A percentile compares a stretch with the other conserved stretches of the same genome.
Conservation (phyloP, 352 stramenopile genomes). For the Phytophthora hybrid region DNA sequence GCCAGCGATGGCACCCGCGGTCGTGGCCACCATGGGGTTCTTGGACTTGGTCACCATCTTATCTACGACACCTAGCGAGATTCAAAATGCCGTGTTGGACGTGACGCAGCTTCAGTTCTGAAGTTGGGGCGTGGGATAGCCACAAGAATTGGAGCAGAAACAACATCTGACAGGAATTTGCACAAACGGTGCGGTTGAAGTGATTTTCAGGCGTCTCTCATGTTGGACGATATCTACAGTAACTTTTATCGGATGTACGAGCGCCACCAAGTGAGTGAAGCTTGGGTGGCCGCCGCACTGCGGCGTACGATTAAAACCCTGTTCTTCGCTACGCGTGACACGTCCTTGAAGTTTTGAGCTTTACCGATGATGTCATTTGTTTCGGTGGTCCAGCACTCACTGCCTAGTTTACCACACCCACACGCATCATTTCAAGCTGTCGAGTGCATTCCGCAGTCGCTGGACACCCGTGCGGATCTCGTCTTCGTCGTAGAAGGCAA, state of each 20-base stretch:
- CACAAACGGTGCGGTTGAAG: slow-evolving; percentile 28
- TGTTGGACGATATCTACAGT: background rate
- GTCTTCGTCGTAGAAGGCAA: slow-evolving; percentile 83
- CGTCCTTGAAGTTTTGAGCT: slow-evolving; percentile 26
- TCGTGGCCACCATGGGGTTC: slow-evolving; percentile 85
- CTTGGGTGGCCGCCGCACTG: background rate
- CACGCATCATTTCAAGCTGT: slow-evolving; percentile 31
- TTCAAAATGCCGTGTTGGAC: slow-evolving; percentile 30
- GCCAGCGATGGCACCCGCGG: slow-evolving; percentile 87
- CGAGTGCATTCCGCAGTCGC: slow-evolving; percentile 54
- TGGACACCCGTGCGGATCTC: slow-evolving; percentile 74
- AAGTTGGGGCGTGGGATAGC: slow-evolving; percentile 33
- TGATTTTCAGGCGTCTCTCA: background rate
- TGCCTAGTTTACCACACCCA: slow-evolving; percentile 9
- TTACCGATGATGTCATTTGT: slow-evolving; percentile 31
- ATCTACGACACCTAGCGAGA: slow-evolving; percentile 18
- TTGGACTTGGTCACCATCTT: slow-evolving; percentile 68
- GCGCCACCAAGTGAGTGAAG: background rate
- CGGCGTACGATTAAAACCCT: background rate
- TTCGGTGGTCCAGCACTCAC: slow-evolving; percentile 10
- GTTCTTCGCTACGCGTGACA: slow-evolving; percentile 16
- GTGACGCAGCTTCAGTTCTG: slow-evolving; percentile 28
- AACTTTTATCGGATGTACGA: background rate
- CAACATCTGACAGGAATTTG: slow-evolving; percentile 30
- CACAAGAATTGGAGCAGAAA: slow-evolving; percentile 31